These are phyloP conservation scores for Datura wrightii DNA, from an alignment of 257 asterid species.

Conservation along the genomic window DNA sequence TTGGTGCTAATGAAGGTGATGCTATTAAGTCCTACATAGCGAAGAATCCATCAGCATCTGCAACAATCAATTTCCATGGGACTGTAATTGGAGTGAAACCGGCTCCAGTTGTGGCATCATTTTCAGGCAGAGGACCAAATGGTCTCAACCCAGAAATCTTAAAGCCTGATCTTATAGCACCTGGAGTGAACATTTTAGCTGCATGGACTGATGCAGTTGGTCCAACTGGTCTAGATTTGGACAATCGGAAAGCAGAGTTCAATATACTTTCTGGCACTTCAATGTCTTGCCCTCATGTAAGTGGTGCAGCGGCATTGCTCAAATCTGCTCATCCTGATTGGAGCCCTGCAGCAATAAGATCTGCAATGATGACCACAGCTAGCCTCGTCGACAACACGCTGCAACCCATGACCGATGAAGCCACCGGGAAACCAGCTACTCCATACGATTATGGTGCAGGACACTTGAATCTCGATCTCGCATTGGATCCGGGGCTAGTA, in stretches of 20 bases:
- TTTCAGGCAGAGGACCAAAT: slow-evolving; percentile 88
- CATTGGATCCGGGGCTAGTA: slow-evolving; percentile 93
- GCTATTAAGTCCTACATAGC: slow-evolving; percentile 64
- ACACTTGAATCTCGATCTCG: slow-evolving; percentile 76
- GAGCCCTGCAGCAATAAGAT: slow-evolving; percentile 91
- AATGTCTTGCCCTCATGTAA: slow-evolving; percentile 97
- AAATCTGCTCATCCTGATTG: slow-evolving; percentile 97
- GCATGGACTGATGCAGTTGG: slow-evolving; percentile 96
- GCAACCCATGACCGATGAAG: slow-evolving; percentile 69
- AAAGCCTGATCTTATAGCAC: slow-evolving; percentile 90
- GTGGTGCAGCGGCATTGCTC: slow-evolving; percentile 96
- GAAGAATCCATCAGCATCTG: slow-evolving; percentile 53
- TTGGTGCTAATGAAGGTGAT: slow-evolving; percentile 80
- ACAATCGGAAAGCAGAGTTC: slow-evolving; percentile 75
- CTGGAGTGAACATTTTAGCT: slow-evolving; percentile 91
- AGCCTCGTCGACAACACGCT: slow-evolving; percentile 54
- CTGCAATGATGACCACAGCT: slow-evolving; percentile 98
- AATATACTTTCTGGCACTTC: slow-evolving; percentile 92
- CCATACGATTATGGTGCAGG: slow-evolving; percentile 94
- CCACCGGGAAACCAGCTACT: slow-evolving; percentile 71
- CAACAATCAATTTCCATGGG: slow-evolving; percentile 72
- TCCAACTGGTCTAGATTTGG: slow-evolving; percentile 84
- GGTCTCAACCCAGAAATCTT: slow-evolving; percentile 87
- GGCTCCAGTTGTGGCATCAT: slow-evolving; percentile 95
- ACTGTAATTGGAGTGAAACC: slow-evolving; percentile 84